Base-by-base conservation (phyloP, 495 filamentous ascomycete genomes). In the Podospora sp. region DNA sequence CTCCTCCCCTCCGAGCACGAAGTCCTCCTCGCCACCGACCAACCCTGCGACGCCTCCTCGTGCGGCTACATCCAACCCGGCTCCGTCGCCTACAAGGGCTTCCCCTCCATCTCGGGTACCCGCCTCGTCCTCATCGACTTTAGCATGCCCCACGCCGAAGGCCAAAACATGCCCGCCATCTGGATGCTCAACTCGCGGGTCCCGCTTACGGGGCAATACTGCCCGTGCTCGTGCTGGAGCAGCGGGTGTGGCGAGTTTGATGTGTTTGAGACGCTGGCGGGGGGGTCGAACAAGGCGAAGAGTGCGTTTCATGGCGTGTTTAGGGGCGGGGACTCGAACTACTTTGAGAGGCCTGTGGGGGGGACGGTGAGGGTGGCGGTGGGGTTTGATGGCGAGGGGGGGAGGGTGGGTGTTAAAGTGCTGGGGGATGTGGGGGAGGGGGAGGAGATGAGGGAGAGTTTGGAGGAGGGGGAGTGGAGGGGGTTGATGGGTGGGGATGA, bases 101-200 rank as follows among this genome's bases (percentile, higher is more conserved):
- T 90, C 68, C 79, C 66, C 25, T 88, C 88, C 24, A 74, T 83
- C 6, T 72, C 81, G 40, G 91, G 90, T 75, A 75, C 40, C 12
- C 4, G 40, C 4, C 2, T 88, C 46, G 91, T 92, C 78, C 75
- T 91, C 27, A 76, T 88, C 33, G 87, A 92, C 60, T 92, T 91
- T 75, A 71, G 75, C 18, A 92, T 92, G 89, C 90, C 91, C 0
- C 60, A 74, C 27, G 77, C 86, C 67, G 78, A 76, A 67, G 69
- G 62, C 25, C 77, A 63, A 36, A 81, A 91, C 73, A 86, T 87
- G 84, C 89, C 89, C 3, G 82, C 89, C 6, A 83, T 87, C 72
- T 92, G 91, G 91, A 75, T 88, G 27, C 81, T 92, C 27, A 92
- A 92, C 78, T 86, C 88, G 7, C 80, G 84, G 51, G 90, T 93